Conservation (phyloP, 148 eudicot species). For the Mesembryanthemum crystallinum region DNA sequence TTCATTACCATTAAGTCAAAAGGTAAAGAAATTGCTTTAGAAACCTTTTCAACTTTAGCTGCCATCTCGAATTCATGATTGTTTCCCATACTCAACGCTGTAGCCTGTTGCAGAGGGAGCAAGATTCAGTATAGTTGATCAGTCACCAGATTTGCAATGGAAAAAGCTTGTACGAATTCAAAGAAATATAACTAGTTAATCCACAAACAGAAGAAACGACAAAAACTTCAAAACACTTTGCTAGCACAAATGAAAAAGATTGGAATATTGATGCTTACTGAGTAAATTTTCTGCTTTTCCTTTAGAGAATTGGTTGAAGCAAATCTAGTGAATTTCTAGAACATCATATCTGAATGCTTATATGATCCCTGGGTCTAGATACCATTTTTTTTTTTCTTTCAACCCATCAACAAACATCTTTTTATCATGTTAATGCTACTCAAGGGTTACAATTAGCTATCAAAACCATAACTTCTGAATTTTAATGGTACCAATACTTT, state of each 20-base stretch:
- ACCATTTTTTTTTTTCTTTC: not conserved
- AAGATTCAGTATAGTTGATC: slow-evolving; percentile 2
- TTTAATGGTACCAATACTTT: not conserved
- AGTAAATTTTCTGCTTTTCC: not conserved
- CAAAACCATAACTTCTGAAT: not conserved
- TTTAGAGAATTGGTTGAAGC: not conserved
- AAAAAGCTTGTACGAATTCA: not conserved
- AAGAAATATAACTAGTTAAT: not conserved
- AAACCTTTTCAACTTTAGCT: slow-evolving; percentile 78
- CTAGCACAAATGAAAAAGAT: not conserved
- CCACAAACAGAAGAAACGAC: not conserved
- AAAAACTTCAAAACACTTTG: not conserved
- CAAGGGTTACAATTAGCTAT: not conserved
- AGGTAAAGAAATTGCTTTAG: slow-evolving; percentile 3
- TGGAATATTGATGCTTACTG: not conserved
- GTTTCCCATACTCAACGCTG: slow-evolving; percentile 81
- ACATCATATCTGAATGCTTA: not conserved
- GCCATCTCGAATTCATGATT: slow-evolving; percentile 74
- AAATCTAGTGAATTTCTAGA: not conserved
- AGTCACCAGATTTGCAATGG: not conserved
- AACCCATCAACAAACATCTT: not conserved
- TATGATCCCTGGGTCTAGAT: not conserved
- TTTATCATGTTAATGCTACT: not conserved
- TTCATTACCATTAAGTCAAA: not conserved
- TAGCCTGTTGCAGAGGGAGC: slow-evolving; percentile 40